Base-by-base conservation (phyloP, 108 stramenopile species). In the Cylindrotheca fusiformis region DNA sequence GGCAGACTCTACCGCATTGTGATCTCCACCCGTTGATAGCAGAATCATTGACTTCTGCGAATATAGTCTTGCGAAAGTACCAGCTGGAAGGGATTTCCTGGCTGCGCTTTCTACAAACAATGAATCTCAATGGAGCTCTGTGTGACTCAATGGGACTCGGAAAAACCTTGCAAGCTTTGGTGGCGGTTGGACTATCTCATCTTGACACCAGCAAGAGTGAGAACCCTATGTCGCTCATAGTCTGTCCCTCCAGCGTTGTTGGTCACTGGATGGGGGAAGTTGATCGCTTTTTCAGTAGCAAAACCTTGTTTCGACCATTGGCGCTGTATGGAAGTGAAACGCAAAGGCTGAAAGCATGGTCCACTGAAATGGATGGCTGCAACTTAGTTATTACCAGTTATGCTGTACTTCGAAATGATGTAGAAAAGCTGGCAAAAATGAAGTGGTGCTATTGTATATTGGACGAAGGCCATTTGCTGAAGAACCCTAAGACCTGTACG, bases 391-490 rank as follows among this genome's bases (percentile, higher is more conserved):
- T 98, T 0, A 97, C 95, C 27, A 97, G 88, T 67, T 91, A 93
- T 65, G 68, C 82, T 19, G 75, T 86, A 20, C 75, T 86, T 8
- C 65, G 94, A 27, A 69, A 61, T 47, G 90, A 97, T 33, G 75
- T 84, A 32, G 68, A 79, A 25, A 46, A 55, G n/a, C 68, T 98
- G 4, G 68, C 60, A 18, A 55, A 46, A 18, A 28, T 74, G 10
- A 27, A 65, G 4, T 98, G 93, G 89, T 59, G 66, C 4, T 94
- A 86, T 57, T 85, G 90, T 59, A 71, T 96, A 69, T 77, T 98
- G 8, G 97, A 98, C 65, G 97, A 98, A 66, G 97, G 95, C 2
- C 97, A 98, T 74, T 54, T 96, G 23, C 52, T 96, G 36, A 95
- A 94, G 63, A 98, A 98, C 59, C 95, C 94, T 5, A 90, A 81